Conservation (phyloP, 345 rosid species). For the Angophora floribunda region DNA sequence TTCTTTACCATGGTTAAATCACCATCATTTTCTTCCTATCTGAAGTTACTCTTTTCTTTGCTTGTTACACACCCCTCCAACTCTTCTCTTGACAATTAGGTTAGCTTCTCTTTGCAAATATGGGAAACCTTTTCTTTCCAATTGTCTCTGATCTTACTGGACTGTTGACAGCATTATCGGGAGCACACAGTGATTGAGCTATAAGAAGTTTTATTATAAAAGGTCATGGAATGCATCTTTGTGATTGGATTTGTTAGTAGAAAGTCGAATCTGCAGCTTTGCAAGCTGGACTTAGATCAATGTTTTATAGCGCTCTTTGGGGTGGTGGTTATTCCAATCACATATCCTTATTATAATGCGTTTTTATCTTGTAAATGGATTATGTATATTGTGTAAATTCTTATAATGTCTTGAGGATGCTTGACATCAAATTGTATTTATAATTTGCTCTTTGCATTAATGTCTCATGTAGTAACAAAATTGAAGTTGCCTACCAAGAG, state of each 20-base stretch:
- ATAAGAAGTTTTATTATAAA: neutral
- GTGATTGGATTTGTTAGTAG: neutral
- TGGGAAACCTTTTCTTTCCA: neutral
- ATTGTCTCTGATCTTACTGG: neutral
- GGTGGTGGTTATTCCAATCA: neutral
- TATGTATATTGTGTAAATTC: neutral
- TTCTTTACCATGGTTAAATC: neutral
- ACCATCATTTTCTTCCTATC: neutral
- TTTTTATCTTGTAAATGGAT: neutral
- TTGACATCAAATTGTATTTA: neutral
- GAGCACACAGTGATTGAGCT: neutral
- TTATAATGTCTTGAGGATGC: neutral
- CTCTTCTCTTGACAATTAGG: neutral
- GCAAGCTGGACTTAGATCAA: neutral
- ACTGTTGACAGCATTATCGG: neutral
- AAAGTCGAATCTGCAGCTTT: neutral
- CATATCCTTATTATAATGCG: neutral
- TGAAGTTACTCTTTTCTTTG: neutral
- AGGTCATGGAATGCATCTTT: neutral
- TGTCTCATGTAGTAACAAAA: constrained; percentile 48
- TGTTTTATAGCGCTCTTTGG: neutral
- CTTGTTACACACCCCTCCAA: neutral
- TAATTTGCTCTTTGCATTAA: neutral
- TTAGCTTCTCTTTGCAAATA: neutral
- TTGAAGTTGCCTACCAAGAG: constrained; percentile 92